Conservation (phyloP, 2,329 filamentous ascomycete genomes). For the Neofusicoccum umdonicola region DNA sequence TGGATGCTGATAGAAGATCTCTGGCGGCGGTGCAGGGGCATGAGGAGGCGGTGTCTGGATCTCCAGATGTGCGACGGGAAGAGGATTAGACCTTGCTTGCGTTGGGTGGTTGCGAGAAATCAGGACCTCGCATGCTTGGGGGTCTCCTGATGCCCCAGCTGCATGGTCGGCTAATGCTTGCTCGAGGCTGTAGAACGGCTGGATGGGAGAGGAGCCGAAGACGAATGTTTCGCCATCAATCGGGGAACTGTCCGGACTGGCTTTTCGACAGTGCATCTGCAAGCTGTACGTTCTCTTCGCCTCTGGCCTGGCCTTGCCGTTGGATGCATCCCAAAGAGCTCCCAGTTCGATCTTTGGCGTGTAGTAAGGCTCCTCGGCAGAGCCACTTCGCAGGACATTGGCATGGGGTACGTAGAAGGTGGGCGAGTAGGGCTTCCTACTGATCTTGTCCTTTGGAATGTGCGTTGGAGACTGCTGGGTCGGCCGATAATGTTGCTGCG, state of each 20-base stretch:
- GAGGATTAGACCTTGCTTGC: constrained; percentile 30
- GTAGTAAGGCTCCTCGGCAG: constrained; percentile 34
- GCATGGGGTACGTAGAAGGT: constrained; percentile 45
- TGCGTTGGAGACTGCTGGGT: constrained; percentile 63
- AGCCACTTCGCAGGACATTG: constrained; percentile 31
- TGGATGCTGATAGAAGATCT: background rate
- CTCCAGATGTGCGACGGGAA: constrained; percentile 39
- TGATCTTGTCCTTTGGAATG: constrained; percentile 64
- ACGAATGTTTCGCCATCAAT: constrained; percentile 44
- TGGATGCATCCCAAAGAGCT: constrained; percentile 66
- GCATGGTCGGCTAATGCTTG: constrained; percentile 30
- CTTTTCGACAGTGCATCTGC: constrained; percentile 41
- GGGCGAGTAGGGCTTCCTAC: constrained; percentile 60
- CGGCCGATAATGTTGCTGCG: constrained; percentile 69
- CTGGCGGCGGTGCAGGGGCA: background rate
- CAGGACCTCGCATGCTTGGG: constrained; percentile 26
- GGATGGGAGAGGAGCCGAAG: constrained; percentile 65
- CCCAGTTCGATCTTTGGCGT: constrained; percentile 61
- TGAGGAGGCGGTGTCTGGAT: constrained; percentile 37
- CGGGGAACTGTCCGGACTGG: constrained; percentile 18
- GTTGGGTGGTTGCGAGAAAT: constrained; percentile 40
- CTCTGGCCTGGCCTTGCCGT: constrained; percentile 57
- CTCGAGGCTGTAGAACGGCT: constrained; percentile 66
- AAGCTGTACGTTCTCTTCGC: constrained; percentile 37
- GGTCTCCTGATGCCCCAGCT: background rate